phyloP scores from a whole-genome alignment of 2,329 filamentous ascomycete species.

The Mycosphaerella sp. region DNA sequence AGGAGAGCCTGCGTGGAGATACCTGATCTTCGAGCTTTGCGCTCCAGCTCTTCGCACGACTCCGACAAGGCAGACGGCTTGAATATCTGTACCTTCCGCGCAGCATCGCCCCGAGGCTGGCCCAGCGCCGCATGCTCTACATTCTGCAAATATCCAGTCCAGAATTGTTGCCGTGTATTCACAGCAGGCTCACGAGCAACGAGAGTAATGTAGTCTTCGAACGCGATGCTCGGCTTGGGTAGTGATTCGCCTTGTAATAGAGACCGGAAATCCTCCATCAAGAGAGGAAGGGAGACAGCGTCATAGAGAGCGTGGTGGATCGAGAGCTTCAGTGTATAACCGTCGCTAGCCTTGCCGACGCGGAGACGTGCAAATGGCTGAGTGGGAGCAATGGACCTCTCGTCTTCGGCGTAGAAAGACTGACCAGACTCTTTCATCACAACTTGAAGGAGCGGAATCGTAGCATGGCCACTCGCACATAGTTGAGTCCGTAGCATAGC shows the following conservation, averaged over 20 bases:
- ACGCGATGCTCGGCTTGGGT: constrained; percentile 19
- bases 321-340: constrained; percentile 36
- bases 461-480: constrained; percentile 36
- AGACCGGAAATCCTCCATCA: constrained; percentile 49
- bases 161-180: constrained; percentile 41
- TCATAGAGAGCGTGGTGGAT: constrained; percentile 90
- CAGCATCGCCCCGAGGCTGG: constrained; percentile 13
- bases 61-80: constrained; percentile 42
- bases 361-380: constrained; percentile 26
- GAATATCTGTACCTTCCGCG: constrained; percentile 41
- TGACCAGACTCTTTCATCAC: constrained; percentile 43
- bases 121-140: constrained; percentile 17
- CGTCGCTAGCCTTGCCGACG: constrained; percentile 10
- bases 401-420: constrained; percentile 29
- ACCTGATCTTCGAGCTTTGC: constrained; percentile 45
- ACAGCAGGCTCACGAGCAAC: constrained; percentile 14
- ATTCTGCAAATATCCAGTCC: constrained; percentile 43
- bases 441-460: constrained; percentile 57
- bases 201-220: constrained; percentile 40
- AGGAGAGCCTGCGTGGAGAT: constrained; percentile 68
- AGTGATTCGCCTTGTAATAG: constrained; percentile 19
- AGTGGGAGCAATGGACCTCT: constrained; percentile 1
- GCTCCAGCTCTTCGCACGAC: constrained; percentile 38
- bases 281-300: constrained; percentile 63
- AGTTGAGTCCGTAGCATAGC: constrained; percentile 66